Evolutionary conservation across 495 filamentous ascomycete genomes (phyloP), one percentile per base, ranked within the genome.

Genomic region (Astrocystis sublimbata): DNA sequence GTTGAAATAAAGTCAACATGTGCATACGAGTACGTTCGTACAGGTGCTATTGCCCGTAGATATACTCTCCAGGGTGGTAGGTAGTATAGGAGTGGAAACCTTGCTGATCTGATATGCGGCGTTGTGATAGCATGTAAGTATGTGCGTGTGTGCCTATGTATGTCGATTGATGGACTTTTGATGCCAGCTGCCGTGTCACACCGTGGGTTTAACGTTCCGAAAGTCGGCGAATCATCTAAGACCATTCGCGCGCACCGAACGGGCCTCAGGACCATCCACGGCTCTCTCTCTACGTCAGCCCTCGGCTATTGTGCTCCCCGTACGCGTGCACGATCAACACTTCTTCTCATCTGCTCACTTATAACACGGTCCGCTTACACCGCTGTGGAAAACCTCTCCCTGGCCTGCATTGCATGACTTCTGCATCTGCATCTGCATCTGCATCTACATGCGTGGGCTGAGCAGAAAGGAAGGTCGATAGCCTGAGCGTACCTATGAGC

Each of bases 171-270:
- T n/a, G n/a, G n/a, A n/a, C n/a, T n/a, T n/a, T n/a, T n/a, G n/a
- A n/a, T n/a, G n/a, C n/a, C n/a, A n/a, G n/a, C n/a, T n/a, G 40
- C 10, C 40, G 40, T 36, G 13, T 26, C 24, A 42, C 52, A 56
- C 54, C 40, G 54, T 57, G 31, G 13, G 31, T 43, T 35, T 43
- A 45, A 33, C 40, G 4, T 43, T 19, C 54, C 54, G 54, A 45
- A 24, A 30, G 40, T 57, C 54, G 54, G 54, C 54, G 54, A 57
- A 45, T 38, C 10, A n/a, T 57, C 54, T 38, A 40, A 33, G 46
- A 49, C 24, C 46, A n/a, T n/a, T n/a, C n/a, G n/a, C 46, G 28
- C 46, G 46, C 15, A 23, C 46, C 46, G 26, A 26, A 49, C 26
- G 46, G n/a, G n/a, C n/a, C n/a, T n/a, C n/a, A n/a, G n/a, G n/a